Evolutionary conservation across 2,329 filamentous ascomycete genomes (phyloP).

Genomic region (Cercospora citrullina): DNA sequence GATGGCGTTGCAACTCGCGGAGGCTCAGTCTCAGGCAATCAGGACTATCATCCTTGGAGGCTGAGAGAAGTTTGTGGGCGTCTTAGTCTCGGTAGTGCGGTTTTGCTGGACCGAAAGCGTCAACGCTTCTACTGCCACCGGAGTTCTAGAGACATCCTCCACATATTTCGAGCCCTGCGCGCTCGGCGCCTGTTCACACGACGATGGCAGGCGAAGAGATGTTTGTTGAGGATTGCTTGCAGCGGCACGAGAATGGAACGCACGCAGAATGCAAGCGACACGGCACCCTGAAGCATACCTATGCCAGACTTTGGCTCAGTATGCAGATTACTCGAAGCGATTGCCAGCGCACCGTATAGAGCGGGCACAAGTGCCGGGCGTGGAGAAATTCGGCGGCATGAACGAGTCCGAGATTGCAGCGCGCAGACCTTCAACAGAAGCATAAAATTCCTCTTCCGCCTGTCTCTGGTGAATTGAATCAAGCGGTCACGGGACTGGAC

Average conservation of each 20-base stretch:
- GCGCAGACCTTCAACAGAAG: background rate
- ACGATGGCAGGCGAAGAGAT: background rate
- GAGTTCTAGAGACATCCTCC: background rate
- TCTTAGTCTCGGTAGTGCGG: background rate
- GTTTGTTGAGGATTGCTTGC: background rate
- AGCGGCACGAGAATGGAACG: background rate
- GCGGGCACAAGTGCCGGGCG: background rate
- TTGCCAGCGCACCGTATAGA: background rate
- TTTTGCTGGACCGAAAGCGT: background rate
- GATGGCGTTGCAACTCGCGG: constrained; percentile 60
- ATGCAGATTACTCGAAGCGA: background rate
- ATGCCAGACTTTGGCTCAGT: background rate
- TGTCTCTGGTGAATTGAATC: background rate
- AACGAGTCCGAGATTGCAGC: background rate
- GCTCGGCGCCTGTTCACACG: background rate
- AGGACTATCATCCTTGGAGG: background rate
- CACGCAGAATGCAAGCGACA: background rate
- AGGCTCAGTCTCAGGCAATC: constrained; percentile 63
- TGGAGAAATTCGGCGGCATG: background rate
- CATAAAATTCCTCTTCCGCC: background rate
- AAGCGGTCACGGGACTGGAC: background rate
- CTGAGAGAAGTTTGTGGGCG: background rate
- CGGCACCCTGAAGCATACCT: background rate
- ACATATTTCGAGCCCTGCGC: background rate
- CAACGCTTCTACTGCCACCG: background rate